Base-by-base conservation (phyloP, 176 grass and related monocot species). In the Puccinellia tenuiflora region DNA sequence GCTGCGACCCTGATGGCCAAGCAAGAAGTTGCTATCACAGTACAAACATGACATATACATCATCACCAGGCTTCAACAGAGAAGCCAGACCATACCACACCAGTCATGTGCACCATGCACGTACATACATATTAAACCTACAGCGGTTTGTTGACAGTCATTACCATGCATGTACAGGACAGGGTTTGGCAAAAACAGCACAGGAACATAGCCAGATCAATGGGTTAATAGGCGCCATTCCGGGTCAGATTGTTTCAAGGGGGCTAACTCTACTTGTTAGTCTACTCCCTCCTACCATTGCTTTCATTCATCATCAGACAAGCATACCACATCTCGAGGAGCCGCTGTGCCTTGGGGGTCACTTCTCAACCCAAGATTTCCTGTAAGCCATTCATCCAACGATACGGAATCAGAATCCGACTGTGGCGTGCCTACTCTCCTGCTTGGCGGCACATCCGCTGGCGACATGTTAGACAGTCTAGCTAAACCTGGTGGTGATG, bases 241-340 rank as follows among this genome's bases (percentile, higher is more conserved):
- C 11, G 15, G 11, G 65, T 54, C 25, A 67, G 33, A 18, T 30
- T 20, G 22, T 73, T 73, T 75, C 56, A 40, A 35, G 26, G 52
- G 33, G 53, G 51, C 29, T 39, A 79, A 48, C 51, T 73, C 53
- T 73, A 57, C 28, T 39, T 34, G 43, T 79, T 46, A 64, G 45
- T 63, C 55, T 33, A 24, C 21, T 69, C 48, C 69, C 33, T 61
- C n/a, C 31, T 61, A n/a, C 18, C 35, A 24, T 24, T 67, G 42
- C 26, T 46, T 28, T 74, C 24, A 79, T 77, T 90, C 88, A 37
- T 90, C 84, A 73, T 90, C 83, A 38, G 88, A 90, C 64, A 90
- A 35, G 79, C 79, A 89, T 34, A 89, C 78, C 62, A 89, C 62
- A 63, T 77, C 65, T 37, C 11, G 21, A 38, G 9, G 61, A 42